Evolutionary conservation across 768 basidiomycete species (phyloP).

Genomic region (Phylloporus rhodoxanthus): DNA sequence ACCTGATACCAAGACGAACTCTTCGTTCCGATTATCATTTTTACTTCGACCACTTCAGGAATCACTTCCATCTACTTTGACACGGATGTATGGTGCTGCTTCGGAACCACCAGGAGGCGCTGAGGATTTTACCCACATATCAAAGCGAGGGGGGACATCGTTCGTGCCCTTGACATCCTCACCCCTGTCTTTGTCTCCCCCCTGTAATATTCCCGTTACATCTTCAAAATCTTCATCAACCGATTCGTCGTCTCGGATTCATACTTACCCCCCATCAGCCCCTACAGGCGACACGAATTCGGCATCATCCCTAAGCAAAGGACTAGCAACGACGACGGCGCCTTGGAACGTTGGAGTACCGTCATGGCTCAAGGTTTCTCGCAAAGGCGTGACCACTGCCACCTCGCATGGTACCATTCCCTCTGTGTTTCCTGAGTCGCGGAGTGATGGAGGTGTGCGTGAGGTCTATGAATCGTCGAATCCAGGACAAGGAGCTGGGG

Average conservation of each 20-base stretch:
- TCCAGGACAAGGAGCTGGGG: slow-evolving; percentile 22
- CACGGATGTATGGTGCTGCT: slow-evolving; percentile 26
- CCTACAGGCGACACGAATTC: slow-evolving; percentile 44
- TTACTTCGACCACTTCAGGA: slow-evolving; percentile 69
- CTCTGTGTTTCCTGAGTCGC: slow-evolving; percentile 15
- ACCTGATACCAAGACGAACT: slow-evolving; percentile 28
- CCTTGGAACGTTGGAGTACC: slow-evolving; percentile 65
- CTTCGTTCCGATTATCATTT: slow-evolving; percentile 59
- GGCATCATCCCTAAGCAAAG: slow-evolving; percentile 36
- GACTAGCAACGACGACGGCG: slow-evolving; percentile 28
- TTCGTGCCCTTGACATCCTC: slow-evolving; percentile 59
- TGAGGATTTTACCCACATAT: slow-evolving; percentile 72
- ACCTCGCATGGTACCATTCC: slow-evolving; percentile 24
- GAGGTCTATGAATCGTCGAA: slow-evolving; percentile 45
- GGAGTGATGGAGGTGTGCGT: slow-evolving; percentile 39
- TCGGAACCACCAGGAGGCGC: slow-evolving; percentile 33
- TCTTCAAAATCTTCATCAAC: slow-evolving; percentile 9
- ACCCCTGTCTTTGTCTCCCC: slow-evolving; percentile 20
- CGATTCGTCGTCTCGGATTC: slow-evolving; percentile 38
- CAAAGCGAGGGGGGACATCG: slow-evolving; percentile 45
- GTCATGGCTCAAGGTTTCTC: slow-evolving; percentile 58
- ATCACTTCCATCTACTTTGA: slow-evolving; percentile 35
- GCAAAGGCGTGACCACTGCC: slow-evolving; percentile 35
- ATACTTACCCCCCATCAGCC: slow-evolving; percentile 79
- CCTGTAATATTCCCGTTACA: slow-evolving; percentile 3